Evolutionary conservation across 2,329 filamentous ascomycete genomes (phyloP).

Genomic region (Penicillium sp.): DNA sequence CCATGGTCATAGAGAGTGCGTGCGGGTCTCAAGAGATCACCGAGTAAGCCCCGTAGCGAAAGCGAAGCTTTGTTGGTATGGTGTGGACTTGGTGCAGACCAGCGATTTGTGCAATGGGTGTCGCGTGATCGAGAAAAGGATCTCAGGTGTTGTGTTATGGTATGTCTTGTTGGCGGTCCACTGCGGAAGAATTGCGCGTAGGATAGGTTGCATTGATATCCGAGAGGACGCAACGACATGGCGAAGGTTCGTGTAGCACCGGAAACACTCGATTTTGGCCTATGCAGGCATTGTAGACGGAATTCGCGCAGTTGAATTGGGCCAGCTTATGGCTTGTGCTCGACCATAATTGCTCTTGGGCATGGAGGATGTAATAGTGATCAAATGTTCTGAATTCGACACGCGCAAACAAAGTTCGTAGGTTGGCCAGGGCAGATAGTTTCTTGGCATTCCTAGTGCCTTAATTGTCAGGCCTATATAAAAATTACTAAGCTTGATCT

Average conservation of each 20-base stretch:
- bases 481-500: neutral
- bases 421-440: neutral
- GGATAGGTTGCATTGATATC: conserved; percentile 1
- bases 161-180: neutral
- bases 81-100: neutral
- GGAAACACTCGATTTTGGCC: neutral
- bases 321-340: neutral
- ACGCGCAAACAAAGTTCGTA: neutral
- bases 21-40: neutral
- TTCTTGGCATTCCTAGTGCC: neutral
- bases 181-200: neutral
- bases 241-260: neutral
- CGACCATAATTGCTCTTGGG: neutral
- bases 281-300: conserved; percentile 2
- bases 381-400: neutral
- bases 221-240: conserved; percentile 7
- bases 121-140: neutral
- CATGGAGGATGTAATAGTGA: neutral
- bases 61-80: neutral
- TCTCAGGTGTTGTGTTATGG: neutral
- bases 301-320: neutral
- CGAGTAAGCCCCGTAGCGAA: neutral
- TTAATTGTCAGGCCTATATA: neutral
- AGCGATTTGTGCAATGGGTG: neutral
- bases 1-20: neutral